phyloP scores from a whole-genome alignment of 441 rosid species.

The Syzygium malaccense region DNA sequence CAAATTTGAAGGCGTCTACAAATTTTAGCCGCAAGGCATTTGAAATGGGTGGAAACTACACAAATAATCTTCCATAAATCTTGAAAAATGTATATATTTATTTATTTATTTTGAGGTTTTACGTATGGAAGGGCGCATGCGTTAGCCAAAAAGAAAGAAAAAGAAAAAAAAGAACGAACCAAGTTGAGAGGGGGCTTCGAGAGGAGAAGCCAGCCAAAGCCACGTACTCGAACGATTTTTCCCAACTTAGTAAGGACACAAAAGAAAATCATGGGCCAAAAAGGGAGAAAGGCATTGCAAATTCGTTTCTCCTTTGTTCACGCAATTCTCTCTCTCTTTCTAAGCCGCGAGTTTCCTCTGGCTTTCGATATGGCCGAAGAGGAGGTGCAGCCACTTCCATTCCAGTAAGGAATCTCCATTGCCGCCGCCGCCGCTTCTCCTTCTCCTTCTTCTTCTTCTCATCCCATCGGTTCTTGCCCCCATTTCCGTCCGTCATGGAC shows the following conservation, averaged over 20 bases:
- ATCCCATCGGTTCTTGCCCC: not conserved
- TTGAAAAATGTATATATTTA: not conserved
- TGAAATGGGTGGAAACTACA: not conserved
- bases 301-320: not conserved
- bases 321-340: not conserved
- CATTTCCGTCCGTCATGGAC: not conserved
- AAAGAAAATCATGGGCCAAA: not conserved
- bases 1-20: not conserved
- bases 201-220: not conserved
- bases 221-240: fast-evolving
- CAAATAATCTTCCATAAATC: not conserved
- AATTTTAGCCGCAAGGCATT: not conserved
- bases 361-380: not conserved
- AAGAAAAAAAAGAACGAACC: not conserved
- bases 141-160: fast-evolving
- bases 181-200: not conserved
- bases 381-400: not conserved
- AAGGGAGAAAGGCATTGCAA: not conserved
- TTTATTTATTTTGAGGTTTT: not conserved
- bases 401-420: not conserved
- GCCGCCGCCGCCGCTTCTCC: not conserved
- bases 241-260: not conserved
- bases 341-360: not conserved
- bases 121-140: fast-evolving
- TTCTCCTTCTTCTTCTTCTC: not conserved